Evolutionary conservation across 805 yeast genomes (phyloP), one percentile per base, ranked within the genome.

Genomic region (Debaryomyces tyrocola): DNA sequence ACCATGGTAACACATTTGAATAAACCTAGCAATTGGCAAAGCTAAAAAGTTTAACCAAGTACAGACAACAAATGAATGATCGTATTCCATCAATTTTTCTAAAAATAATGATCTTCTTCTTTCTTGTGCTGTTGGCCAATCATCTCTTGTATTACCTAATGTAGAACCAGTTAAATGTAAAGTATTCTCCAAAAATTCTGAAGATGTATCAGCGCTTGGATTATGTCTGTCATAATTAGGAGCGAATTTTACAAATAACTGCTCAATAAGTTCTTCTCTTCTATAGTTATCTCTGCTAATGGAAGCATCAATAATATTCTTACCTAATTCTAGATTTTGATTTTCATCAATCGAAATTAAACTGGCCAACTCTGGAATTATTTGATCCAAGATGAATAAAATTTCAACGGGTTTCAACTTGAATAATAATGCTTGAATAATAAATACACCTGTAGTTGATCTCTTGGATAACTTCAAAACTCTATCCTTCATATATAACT

Each of bases 81-180:
- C 92, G 58, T 83, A 87, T 29, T 78, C 79, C 61, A 89, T 80
- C 46, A 90, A 69, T 53, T 83, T 81, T 60, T 90, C 92, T 47
- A 87, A 66, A 55, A 90, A 85, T 15, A 88, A 56, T 0, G 96
- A 74, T 50, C 94, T 73, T 69, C 91, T 80, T 73, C 95, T 80
- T 61, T 89, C 96, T 56, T 87, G 94, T 0, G 90, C 86, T 0
- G 96, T 89, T 40, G 96, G 96, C 96, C 96, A 88, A 62, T 89
- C 96, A 54, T 83, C 95, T 52, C 80, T 79, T 1, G 90, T 85
- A 64, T 87, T 87, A 27, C 92, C 94, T 46, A 89, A 68, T 0
- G 96, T 89, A 0, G 95, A 87, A 1, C 79, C 69, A 4, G 83
- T 74, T 51, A 89, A 65, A 55, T 78, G 78, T 43, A 89, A 70